Evolutionary conservation across 352 stramenopile species (phyloP).

Genomic region (Pythium volutum): DNA sequence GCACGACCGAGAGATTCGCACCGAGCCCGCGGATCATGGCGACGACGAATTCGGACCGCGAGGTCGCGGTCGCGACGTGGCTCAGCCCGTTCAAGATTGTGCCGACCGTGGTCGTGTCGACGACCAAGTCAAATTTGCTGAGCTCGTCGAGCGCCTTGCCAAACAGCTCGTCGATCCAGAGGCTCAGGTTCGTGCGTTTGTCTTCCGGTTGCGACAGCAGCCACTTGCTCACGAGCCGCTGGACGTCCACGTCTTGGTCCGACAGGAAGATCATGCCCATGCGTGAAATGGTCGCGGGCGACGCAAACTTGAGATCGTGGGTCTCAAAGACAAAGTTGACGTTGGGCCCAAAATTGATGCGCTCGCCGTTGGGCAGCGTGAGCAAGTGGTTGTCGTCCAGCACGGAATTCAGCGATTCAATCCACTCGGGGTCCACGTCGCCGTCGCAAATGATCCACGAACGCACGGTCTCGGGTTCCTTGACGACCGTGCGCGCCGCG

Average conservation of each 20-base stretch:
- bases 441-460: slow-evolving; percentile 96
- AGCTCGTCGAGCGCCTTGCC: slow-evolving; percentile 84
- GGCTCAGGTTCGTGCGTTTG: slow-evolving; percentile 45
- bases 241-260: slow-evolving; percentile 87
- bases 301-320: slow-evolving; percentile 93
- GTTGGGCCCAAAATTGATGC: slow-evolving; percentile 94
- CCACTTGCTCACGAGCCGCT: slow-evolving; percentile 82
- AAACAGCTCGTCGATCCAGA: slow-evolving; percentile 94
- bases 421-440: slow-evolving; percentile 96
- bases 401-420: slow-evolving; percentile 95
- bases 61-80: slow-evolving; percentile 75
- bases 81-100: slow-evolving; percentile 92
- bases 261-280: slow-evolving; percentile 98
- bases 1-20: slow-evolving; percentile 82
- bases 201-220: slow-evolving; percentile 56
- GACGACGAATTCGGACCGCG: slow-evolving; percentile 86
- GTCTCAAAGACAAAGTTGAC: slow-evolving; percentile 98
- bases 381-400: slow-evolving; percentile 96
- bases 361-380: slow-evolving; percentile 94
- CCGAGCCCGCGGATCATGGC: slow-evolving; percentile 91
- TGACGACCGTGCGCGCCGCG: slow-evolving; percentile 89
- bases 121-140: slow-evolving; percentile 79
- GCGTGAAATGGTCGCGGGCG: slow-evolving; percentile 94
- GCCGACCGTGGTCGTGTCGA: slow-evolving; percentile 93
- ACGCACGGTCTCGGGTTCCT: slow-evolving; percentile 83